A percentile compares a stretch with the other conserved stretches of the same genome.
Conservation (phyloP, 805 yeast species). For the Starmerella tilneyi region DNA sequence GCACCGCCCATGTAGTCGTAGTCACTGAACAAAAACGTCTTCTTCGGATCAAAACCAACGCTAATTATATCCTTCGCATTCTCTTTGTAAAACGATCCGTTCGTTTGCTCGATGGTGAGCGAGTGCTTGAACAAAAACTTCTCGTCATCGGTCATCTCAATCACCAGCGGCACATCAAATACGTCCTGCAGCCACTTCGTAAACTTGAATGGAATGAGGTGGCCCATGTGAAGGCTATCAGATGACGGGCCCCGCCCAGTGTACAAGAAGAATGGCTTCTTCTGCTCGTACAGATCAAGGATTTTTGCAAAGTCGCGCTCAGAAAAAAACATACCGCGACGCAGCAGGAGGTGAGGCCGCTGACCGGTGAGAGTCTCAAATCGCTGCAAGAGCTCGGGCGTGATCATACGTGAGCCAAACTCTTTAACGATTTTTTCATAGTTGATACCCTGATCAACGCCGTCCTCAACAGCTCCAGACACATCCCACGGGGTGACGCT, state of each 20-base stretch:
- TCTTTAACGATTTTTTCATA: conserved; percentile 76
- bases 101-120: conserved; percentile 80
- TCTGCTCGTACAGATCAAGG: conserved; percentile 82
- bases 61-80: conserved; percentile 90
- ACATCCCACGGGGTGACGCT: conserved; percentile 96
- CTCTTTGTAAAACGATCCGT: conserved; percentile 54
- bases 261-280: conserved; percentile 87
- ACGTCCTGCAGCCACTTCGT: conserved; percentile 98
- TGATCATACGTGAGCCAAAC: conserved; percentile 74
- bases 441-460: conserved; percentile 81
- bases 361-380: conserved; percentile 78
- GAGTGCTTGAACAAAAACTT: conserved; percentile 89
- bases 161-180: conserved; percentile 87
- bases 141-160: conserved; percentile 93
- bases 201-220: conserved; percentile 87
- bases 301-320: conserved; percentile 61
- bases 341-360: conserved; percentile 79
- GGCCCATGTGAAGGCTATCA: conserved; percentile 93
- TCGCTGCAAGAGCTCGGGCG: conserved; percentile 59
- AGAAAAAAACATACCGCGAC: conserved; percentile 84
- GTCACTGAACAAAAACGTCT: conserved; percentile 92
- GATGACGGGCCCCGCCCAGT: conserved; percentile 97
- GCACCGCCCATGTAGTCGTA: conserved; percentile 86
- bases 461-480: conserved; percentile 95
- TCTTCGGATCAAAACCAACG: conserved; percentile 87